Evolutionary conservation across 1,139 yeast genomes (phyloP).

Genomic region (Yamadazyma atmosphaerica): DNA sequence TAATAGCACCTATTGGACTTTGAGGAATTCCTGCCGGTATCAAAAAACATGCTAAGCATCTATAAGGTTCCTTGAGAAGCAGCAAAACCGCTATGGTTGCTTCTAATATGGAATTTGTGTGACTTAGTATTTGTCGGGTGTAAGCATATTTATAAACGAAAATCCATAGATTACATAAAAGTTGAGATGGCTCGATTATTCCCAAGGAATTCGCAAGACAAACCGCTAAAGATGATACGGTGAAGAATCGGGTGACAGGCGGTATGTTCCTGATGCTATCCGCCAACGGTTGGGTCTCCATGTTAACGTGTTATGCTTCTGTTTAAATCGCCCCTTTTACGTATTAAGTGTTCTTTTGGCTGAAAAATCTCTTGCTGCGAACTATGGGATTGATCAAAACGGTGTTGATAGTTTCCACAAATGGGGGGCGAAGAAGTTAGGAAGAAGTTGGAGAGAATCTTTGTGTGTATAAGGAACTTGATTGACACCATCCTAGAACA

Average conservation of each 20-base stretch:
- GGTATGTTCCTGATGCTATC: slow-evolving; percentile 39
- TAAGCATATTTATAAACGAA: neutral
- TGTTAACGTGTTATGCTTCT: no score
- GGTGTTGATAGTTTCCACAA: neutral
- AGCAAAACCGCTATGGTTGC: slow-evolving; percentile 2
- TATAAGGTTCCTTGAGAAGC: slow-evolving; percentile 33
- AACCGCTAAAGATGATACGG: slow-evolving; percentile 34
- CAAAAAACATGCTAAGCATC: slow-evolving; percentile 51
- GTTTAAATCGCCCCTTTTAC: no score
- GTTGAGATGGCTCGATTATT: slow-evolving; percentile 13
- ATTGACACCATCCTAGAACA: no score
- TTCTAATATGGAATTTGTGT: neutral
- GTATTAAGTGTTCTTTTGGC: neutral
- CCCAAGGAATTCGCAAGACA: slow-evolving; percentile 27
- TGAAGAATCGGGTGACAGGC: slow-evolving; percentile 49
- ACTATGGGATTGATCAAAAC: no score
- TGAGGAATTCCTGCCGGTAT: slow-evolving; percentile 38
- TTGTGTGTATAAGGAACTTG: no score
- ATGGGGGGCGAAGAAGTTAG: no score
- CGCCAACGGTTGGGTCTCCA: slow-evolving; percentile 19
- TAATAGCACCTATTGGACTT: slow-evolving; percentile 45
- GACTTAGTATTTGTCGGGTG: neutral
- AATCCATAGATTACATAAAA: slow-evolving; percentile 5
- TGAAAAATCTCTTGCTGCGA: neutral
- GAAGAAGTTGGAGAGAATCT: no score